A percentile compares a stretch with the other conserved stretches of the same genome.
phyloP scores from a whole-genome alignment of 2,329 filamentous ascomycete genomes.

The Gnomoniopsis sp. region DNA sequence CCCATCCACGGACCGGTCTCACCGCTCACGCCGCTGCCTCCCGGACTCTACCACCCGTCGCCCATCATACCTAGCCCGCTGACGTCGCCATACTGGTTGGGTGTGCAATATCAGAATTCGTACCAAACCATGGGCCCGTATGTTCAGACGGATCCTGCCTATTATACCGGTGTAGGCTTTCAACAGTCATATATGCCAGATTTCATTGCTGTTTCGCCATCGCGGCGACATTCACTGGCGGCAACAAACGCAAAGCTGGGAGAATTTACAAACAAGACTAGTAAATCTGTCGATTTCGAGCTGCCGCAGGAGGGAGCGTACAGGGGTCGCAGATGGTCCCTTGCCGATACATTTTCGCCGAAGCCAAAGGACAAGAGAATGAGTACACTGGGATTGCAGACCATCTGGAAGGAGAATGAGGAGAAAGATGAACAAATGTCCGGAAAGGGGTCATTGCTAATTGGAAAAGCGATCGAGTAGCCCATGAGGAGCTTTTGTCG shows the following conservation, averaged over 20 bases:
- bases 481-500: background rate
- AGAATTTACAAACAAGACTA: background rate
- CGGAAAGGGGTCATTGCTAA: background rate
- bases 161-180: background rate
- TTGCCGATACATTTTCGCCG: constrained; percentile 11
- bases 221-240: background rate
- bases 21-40: constrained; percentile 13
- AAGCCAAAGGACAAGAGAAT: constrained; percentile 25
- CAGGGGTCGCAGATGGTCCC: constrained; percentile 13
- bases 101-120: background rate
- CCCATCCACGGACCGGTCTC: constrained; percentile 18
- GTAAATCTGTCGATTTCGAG: background rate
- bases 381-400: constrained; percentile 30
- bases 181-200: background rate
- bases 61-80: constrained; percentile 5
- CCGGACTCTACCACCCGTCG: constrained; percentile 8
- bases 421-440: constrained; percentile 13
- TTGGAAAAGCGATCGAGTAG: background rate
- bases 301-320: constrained; percentile 4
- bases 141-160: background rate
- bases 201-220: background rate
- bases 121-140: background rate
- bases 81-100: constrained; percentile 6
- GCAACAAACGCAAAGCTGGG: background rate
- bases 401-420: constrained; percentile 23